Conservation (phyloP, 140 eudicot genomes). For the Cichorium intybus region DNA sequence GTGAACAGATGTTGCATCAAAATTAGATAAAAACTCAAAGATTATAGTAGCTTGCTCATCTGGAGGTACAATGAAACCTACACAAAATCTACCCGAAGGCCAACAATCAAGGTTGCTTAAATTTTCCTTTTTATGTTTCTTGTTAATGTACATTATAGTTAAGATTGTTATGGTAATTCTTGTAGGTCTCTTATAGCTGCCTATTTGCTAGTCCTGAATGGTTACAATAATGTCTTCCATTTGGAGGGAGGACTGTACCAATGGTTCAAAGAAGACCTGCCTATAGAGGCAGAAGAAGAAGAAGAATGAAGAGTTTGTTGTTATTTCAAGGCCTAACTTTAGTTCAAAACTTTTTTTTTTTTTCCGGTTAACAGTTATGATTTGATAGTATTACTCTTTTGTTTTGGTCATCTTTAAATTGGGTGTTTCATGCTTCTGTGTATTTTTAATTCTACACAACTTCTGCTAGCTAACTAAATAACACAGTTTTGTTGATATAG, state of each 20-base stretch:
- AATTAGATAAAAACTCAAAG: conserved; percentile 66
- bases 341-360: conserved; percentile 5
- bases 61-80: conserved; percentile 95
- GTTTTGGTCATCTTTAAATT: conserved; percentile 16
- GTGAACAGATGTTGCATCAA: conserved; percentile 69
- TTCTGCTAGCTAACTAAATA: conserved; percentile 8
- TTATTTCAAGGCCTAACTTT: conserved; percentile 8
- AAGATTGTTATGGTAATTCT: conserved; percentile 16
- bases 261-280: conserved; percentile 86
- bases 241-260: conserved; percentile 87
- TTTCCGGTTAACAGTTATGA: conserved; percentile 12
- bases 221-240: conserved; percentile 79
- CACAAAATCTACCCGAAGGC: conserved; percentile 98
- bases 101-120: conserved; percentile 87
- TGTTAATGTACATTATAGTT: background rate
- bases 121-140: background rate
- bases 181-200: conserved; percentile 99
- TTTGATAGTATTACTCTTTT: conserved; percentile 9
- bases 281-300: conserved; percentile 61
- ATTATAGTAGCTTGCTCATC: conserved; percentile 93
- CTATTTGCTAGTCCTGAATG: conserved; percentile 89
- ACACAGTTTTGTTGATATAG: conserved; percentile 6
- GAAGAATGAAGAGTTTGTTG: conserved; percentile 14
- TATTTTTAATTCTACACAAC: conserved; percentile 1
- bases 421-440: background rate